Evolutionary conservation across 2,329 filamentous ascomycete genomes (phyloP), one percentile per base, ranked within the genome.

Genomic region (Monilinia polystroma): DNA sequence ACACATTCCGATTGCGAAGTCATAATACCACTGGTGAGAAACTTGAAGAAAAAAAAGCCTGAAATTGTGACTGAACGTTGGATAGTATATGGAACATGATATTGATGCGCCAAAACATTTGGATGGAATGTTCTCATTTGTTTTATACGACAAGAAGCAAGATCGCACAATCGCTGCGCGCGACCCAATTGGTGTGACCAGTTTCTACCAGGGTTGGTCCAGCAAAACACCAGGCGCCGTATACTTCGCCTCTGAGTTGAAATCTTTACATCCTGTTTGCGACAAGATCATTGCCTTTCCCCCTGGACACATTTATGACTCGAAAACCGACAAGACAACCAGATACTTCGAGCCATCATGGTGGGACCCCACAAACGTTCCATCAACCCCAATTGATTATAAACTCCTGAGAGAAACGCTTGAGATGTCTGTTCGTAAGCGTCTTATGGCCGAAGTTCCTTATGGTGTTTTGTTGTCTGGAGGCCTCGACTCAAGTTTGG

Each of bases 51-150:
- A 69, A 29, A 64, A 64, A 20, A 18, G 16, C 18, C 35, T 38
- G 66, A 63, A 49, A 29, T 20, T 20, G 35, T 23, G 23, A 51
- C 47, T 67, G 73, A 66, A 74, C 53, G 32, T 59, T 41, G 23
- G 51, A 65, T 60, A 96, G 91, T 99, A 99, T 79, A 86, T 93
- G 82, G 88, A 98, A 80, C 87, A 96, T 85, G 95, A 89, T 76
- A 84, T 96, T 73, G 93, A 98, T 76, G 92, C 94, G 67, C 93
- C 95, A 70, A 95, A 94, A 80, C 84, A 92, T 80, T 88, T 99
- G 73, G 95, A 99, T 79, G 95, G 95, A 82, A 99, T 99, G 95
- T 99, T 99, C 86, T 97, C 94, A 20, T 99, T 96, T 82, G 93
- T 99, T 66, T 86, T 99, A 64, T 97, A 97, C 81, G 95, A 99